Percentiles rank a stretch among this genome's conserved stretches.
Conservation (phyloP, 2,329 filamentous ascomycete genomes). For the Aspergillus fumigatus region DNA sequence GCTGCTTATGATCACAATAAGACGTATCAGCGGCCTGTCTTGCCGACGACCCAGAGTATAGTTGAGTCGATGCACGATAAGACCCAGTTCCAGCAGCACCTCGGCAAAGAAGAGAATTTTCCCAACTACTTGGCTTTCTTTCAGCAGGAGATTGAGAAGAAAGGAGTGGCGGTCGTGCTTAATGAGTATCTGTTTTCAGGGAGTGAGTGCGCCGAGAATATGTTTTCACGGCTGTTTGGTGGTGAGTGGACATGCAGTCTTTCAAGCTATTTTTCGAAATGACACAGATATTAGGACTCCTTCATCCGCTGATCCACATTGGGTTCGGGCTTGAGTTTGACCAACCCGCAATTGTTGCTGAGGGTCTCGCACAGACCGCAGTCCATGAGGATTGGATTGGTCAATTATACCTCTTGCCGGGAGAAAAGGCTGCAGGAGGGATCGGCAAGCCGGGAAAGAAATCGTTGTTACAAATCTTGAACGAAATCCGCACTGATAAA, state of each 20-base stretch:
- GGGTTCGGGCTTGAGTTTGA: slow-evolving; percentile 79
- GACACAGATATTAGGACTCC: slow-evolving; percentile 49
- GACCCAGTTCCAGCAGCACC: slow-evolving; percentile 51
- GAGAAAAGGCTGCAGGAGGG: slow-evolving; percentile 32
- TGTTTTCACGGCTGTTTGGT: slow-evolving; percentile 65
- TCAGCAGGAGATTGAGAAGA: slow-evolving; percentile 62
- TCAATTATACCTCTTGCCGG: slow-evolving; percentile 45
- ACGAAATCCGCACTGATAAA: slow-evolving; percentile 53
- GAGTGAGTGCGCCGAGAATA: slow-evolving; percentile 60
- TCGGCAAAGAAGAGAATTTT: slow-evolving; percentile 65
- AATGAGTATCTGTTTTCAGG: slow-evolving; percentile 65
- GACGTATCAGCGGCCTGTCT: slow-evolving; percentile 59
- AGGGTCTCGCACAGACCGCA: slow-evolving; percentile 71
- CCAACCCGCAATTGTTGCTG: slow-evolving; percentile 75
- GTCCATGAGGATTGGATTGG: slow-evolving; percentile 60
- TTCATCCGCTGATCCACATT: slow-evolving; percentile 80
- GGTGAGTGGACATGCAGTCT: slow-evolving; percentile 38
- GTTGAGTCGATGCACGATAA: slow-evolving; percentile 56
- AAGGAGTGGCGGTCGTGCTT: slow-evolving; percentile 59
- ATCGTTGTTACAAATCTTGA: slow-evolving; percentile 56
- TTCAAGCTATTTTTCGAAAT: not conserved
- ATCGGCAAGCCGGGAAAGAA: slow-evolving; percentile 29
- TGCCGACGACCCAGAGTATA: slow-evolving; percentile 46
- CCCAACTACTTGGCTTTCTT: slow-evolving; percentile 74
- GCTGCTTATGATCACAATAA: slow-evolving; percentile 61